Evolutionary conservation across 169 alveolate genomes (phyloP), one percentile per base, ranked within the genome.

Genomic region (Plasmodium vinckei): DNA sequence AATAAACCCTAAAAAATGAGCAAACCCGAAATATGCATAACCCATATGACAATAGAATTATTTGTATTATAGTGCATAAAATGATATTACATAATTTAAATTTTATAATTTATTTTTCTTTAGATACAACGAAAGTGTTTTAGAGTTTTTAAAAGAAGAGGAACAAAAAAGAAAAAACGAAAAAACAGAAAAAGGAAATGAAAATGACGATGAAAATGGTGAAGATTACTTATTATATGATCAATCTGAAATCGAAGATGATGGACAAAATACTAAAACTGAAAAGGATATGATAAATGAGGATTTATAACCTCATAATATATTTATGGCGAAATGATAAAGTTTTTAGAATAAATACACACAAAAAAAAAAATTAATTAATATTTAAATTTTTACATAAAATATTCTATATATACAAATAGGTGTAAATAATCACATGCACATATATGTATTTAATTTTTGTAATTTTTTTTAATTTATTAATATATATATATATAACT

Each of bases 61-160:
- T 39, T 6, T 5, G 17, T 33, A 42, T 42, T 21, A 61, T 2
- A 33, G 5, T 33, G 5, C 7, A 33, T 33, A 33, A 33, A 33
- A 33, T 33, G 42, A 33, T 33, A 33, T 7, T 33, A 33, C 5
- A 0, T 0, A 33, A 33, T 33, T 33, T 33, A 33, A 33, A 33
- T 5, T 27, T 5, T 27, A 6, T 27, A 1, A 39, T 33, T 13
- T 27, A 1, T 27, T 9, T 5, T 17, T 12, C 21, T 59, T 23
- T n/a, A 79, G 89, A 46, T 64, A 79, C 47, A 27, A 79, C 5
- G 72, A 65, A n/a, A 79, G 89, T 12, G 60, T 79, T 23, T 63
- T 65, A 27, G 53, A 69, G 2, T 79, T 79, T 54, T 79, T 79
- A 56, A 23, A 79, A 33, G 89, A 79, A 67, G 84, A 79, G 44